Percentiles rank a stretch among this genome's conserved stretches.
Conservation (phyloP, 768 basidiomycete genomes). For the Suillus discolor region DNA sequence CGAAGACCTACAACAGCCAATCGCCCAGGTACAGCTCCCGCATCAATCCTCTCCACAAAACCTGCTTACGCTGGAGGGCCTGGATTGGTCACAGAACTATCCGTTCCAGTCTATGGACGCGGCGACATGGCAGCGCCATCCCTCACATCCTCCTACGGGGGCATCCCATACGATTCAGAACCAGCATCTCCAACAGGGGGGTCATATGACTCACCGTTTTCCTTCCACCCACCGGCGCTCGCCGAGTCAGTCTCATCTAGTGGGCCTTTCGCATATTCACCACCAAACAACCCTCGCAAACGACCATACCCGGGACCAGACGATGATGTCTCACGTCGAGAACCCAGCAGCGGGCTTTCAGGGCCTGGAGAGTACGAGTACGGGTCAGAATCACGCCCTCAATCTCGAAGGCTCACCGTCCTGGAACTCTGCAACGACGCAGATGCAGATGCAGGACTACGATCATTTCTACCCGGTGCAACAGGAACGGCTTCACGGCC, state of each 20-base stretch:
- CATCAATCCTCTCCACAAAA: conserved; percentile 50
- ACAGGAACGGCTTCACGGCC: conserved; percentile 41
- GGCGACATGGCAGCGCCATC: conserved; percentile 40
- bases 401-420: conserved; percentile 79
- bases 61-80: conserved; percentile 50
- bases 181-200: conserved; percentile 21
- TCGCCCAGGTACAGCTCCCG: conserved; percentile 74
- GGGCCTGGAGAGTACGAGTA: conserved; percentile 58
- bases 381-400: conserved; percentile 74
- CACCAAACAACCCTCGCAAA: conserved; percentile 54
- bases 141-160: conserved; percentile 26
- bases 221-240: conserved; percentile 70
- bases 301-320: conserved; percentile 56
- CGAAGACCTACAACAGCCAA: conserved; percentile 60
- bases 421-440: conserved; percentile 88
- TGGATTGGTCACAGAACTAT: conserved; percentile 54
- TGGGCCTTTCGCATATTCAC: conserved; percentile 36
- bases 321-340: conserved; percentile 46
- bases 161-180: conserved; percentile 28
- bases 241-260: conserved; percentile 34
- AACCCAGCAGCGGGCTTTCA: conserved; percentile 30
- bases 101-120: conserved; percentile 43
- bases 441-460: conserved; percentile 45
- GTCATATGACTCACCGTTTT: conserved; percentile 71
- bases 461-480: conserved; percentile 46